phyloP scores from a whole-genome alignment of 805 yeast genomes.

The Teunomyces aglyptinius region DNA sequence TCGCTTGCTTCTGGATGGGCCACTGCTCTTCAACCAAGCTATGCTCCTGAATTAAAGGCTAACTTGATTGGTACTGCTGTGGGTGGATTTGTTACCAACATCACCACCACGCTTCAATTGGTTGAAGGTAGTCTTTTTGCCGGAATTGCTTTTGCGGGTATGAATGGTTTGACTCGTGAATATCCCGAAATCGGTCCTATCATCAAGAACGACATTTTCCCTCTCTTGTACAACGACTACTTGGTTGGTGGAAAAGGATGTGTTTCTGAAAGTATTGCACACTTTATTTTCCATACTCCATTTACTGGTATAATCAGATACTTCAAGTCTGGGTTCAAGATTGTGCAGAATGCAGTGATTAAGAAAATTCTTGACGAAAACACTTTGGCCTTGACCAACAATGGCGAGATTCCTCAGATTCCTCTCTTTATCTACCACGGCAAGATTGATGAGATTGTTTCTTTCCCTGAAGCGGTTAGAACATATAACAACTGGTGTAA shows the following conservation, averaged over 20 bases:
- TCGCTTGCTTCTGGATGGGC: conserved; percentile 40
- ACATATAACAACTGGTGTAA: conserved; percentile 28
- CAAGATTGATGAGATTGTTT: conserved; percentile 11
- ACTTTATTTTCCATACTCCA: conserved; percentile 8
- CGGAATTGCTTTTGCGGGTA: conserved; percentile 29
- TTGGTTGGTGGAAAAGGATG: neutral
- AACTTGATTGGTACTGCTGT: conserved; percentile 30
- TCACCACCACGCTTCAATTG: conserved; percentile 25
- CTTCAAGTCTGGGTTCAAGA: conserved; percentile 15
- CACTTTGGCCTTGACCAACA: conserved; percentile 18
- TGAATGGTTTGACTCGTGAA: conserved; percentile 30
- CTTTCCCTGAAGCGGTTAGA: conserved; percentile 8
- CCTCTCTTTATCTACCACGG: conserved; percentile 14
- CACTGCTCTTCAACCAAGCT: conserved; percentile 32
- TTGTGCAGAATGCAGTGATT: conserved; percentile 14
- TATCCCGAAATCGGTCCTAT: conserved; percentile 21
- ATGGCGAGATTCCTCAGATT: conserved; percentile 9
- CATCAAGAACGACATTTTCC: neutral
- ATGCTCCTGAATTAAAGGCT: conserved; percentile 31
- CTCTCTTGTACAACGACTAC: neutral
- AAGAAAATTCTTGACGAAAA: conserved; percentile 17
- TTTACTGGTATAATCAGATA: conserved; percentile 13
- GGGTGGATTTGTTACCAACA: conserved; percentile 37
- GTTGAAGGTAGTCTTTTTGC: conserved; percentile 26
- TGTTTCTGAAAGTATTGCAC: conserved; percentile 6